phyloP scores from a whole-genome alignment of 2,329 filamentous ascomycete genomes.

The Diplodia sapinea region DNA sequence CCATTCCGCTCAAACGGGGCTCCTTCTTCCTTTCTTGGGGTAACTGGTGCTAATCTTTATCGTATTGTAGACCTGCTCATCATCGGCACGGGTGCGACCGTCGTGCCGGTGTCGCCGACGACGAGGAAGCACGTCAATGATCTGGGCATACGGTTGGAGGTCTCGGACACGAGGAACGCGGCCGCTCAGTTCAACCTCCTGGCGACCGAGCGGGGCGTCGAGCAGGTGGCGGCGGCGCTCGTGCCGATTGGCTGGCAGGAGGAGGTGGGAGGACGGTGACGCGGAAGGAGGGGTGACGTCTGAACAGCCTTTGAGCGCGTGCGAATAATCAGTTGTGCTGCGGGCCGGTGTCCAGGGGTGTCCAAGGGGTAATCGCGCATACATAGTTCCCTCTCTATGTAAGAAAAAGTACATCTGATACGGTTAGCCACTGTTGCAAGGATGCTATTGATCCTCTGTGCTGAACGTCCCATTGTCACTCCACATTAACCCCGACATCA shows the following conservation, averaged over 20 bases:
- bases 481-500: no score
- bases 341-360: background rate
- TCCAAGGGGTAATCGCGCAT: background rate
- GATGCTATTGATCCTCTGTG: no score
- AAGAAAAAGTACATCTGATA: background rate
- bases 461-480: no score
- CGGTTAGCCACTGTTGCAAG: no score
- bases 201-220: constrained; percentile 88
- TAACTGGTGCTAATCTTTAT: background rate
- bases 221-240: constrained; percentile 84
- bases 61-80: constrained; percentile 75
- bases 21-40: no score
- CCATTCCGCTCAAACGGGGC: no score
- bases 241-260: constrained; percentile 78
- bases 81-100: constrained; percentile 79
- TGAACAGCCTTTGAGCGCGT: background rate
- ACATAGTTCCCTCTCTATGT: background rate
- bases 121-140: constrained; percentile 74
- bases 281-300: background rate
- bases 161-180: constrained; percentile 91
- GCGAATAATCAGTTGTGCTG: background rate
- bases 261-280: constrained; percentile 4
- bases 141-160: constrained; percentile 83
- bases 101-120: constrained; percentile 76
- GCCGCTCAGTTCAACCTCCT: constrained; percentile 93